Percentiles rank a stretch among this genome's conserved stretches.
These are phyloP conservation scores for Salix arbutifolia DNA, from an alignment of 345 rosid genomes.

Conservation along the genomic window DNA sequence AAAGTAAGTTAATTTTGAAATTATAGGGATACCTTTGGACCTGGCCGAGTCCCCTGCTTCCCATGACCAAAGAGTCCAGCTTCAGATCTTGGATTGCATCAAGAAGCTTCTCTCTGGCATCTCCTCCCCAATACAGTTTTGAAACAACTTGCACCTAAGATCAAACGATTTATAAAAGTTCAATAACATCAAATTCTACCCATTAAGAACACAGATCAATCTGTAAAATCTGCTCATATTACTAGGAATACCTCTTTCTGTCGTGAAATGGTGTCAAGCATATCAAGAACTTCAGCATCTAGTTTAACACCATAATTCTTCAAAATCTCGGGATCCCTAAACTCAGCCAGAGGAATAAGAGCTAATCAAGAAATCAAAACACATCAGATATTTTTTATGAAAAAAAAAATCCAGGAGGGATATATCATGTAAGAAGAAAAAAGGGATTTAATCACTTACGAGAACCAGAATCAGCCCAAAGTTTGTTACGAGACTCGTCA, in stretches of 20 bases:
- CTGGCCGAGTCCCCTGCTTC: constrained; percentile 93
- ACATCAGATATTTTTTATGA: constrained; percentile 4
- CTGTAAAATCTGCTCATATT: neutral
- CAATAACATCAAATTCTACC: too few species aligned
- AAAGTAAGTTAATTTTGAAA: neutral
- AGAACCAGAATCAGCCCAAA: constrained; percentile 70
- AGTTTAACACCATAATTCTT: constrained; percentile 50
- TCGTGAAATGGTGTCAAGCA: constrained; percentile 79
- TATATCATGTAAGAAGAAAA: neutral
- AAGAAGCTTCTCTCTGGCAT: constrained; percentile 77
- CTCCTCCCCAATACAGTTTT: constrained; percentile 83
- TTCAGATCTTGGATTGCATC: constrained; percentile 74
- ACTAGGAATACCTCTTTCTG: constrained; percentile 65
- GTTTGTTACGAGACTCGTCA: constrained; percentile 44
- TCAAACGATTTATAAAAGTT: neutral
- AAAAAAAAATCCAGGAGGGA: neutral
- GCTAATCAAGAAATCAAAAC: constrained; percentile 38
- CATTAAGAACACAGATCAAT: neutral
- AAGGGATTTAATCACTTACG: constrained; percentile 40
- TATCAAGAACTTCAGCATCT: constrained; percentile 64
- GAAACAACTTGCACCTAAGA: constrained; percentile 52
- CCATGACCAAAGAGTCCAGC: constrained; percentile 81
- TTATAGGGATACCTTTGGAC: constrained; percentile 48
- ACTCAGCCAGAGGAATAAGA: constrained; percentile 78
- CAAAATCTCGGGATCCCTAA: constrained; percentile 72